These are phyloP conservation scores for Vanrija humicola DNA, from an alignment of 1,284 basidiomycete species.

Conservation along the genomic window DNA sequence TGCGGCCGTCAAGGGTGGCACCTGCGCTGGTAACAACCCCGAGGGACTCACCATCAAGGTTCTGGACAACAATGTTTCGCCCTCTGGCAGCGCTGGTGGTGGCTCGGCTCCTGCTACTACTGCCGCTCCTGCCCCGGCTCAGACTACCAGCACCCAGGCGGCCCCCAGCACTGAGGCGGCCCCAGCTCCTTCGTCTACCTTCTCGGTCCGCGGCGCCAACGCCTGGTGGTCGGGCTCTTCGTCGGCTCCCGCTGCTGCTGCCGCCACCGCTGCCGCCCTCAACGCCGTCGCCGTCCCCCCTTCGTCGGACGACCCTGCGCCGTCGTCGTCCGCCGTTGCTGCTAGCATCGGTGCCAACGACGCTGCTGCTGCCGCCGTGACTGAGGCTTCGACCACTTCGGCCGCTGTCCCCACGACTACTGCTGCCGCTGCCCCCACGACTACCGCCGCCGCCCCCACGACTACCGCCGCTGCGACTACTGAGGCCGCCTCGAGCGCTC, in stretches of 20 bases:
- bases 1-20: conserved; percentile 9
- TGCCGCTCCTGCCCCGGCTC: not conserved
- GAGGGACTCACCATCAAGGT: conserved; percentile 27
- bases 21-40: conserved; percentile 25
- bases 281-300: not conserved
- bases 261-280: too few relatives aligned
- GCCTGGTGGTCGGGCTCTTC: not conserved
- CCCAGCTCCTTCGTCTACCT: not conserved
- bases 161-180: not conserved
- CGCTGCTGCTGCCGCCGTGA: not conserved
- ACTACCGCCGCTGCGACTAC: not conserved
- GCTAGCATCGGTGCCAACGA: too few relatives aligned
- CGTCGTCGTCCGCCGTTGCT: not conserved
- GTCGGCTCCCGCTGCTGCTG: too few relatives aligned
- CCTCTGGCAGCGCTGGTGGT: not conserved
- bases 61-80: conserved; percentile 18
- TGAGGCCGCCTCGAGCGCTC: not conserved
- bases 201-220: conserved; percentile 1
- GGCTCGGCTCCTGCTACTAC: not conserved
- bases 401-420: not conserved
- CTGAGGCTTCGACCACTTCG: not conserved
- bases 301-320: not conserved
- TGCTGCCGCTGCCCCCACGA: not conserved
- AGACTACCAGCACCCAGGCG: not conserved
- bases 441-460: not conserved